Conservation (phyloP, 331 rosid genomes). For the Rosa hybrid region DNA sequence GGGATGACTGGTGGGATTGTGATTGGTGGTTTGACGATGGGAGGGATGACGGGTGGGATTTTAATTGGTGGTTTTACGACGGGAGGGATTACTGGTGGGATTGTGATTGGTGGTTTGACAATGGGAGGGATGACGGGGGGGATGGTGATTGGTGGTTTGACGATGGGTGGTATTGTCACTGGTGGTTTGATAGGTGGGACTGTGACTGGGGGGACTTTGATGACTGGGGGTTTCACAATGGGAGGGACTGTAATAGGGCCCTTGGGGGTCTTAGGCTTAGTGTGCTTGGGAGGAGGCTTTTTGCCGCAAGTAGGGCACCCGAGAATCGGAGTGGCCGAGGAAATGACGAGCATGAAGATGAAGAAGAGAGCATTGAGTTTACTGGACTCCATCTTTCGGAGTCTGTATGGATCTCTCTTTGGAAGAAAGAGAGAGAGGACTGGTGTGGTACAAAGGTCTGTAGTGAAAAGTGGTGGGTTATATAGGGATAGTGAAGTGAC, state of each 20-base stretch:
- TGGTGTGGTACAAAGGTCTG: conserved; percentile 8
- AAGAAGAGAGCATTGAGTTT: conserved; percentile 59
- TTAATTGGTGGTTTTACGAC: neutral
- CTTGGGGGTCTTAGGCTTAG: conserved; percentile 25
- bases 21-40: conserved; percentile 31
- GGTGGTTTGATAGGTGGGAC: conserved; percentile 45
- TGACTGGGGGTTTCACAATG: conserved; percentile 22
- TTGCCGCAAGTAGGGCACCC: conserved; percentile 64
- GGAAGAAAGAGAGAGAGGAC: neutral
- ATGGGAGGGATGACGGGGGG: conserved; percentile 22
- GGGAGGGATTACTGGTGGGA: conserved; percentile 35
- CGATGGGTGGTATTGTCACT: conserved; percentile 31
- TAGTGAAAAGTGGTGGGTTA: conserved; percentile 23
- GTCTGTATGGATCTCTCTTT: conserved; percentile 17
- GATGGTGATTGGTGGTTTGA: conserved; percentile 22
- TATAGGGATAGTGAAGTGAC: conserved; percentile 44
- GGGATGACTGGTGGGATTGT: conserved; percentile 17
- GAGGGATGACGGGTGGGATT: conserved; percentile 10
- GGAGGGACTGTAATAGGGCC: conserved; percentile 43
- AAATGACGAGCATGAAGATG: conserved; percentile 73
- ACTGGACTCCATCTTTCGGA: conserved; percentile 59
- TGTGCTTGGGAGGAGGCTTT: conserved; percentile 43
- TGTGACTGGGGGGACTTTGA: conserved; percentile 36
- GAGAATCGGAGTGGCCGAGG: conserved; percentile 69
- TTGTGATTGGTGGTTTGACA: conserved; percentile 18